Evolutionary conservation across 2,329 filamentous ascomycete species (phyloP).

Genomic region (Fusarium miscanthi): DNA sequence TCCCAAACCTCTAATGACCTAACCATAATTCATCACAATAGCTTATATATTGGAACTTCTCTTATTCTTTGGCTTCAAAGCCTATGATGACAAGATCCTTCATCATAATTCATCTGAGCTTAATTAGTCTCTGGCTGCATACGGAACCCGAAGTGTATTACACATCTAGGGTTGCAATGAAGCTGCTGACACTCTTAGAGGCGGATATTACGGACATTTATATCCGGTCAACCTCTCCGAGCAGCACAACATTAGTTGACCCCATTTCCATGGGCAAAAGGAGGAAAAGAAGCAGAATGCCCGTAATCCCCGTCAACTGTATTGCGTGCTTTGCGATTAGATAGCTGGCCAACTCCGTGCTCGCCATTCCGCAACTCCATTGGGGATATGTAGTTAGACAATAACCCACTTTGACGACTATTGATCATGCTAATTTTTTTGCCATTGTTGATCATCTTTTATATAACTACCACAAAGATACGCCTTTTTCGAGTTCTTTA

Average conservation of each 20-base stretch:
- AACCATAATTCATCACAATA: neutral
- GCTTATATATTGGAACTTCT: neutral
- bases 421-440: neutral
- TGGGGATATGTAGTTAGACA: slow-evolving; percentile 9
- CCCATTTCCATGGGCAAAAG: slow-evolving; percentile 8
- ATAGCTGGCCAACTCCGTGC: slow-evolving; percentile 1
- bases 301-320: neutral
- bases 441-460: neutral
- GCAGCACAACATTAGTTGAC: slow-evolving; percentile 12
- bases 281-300: neutral
- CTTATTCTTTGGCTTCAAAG: neutral
- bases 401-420: slow-evolving; percentile 14
- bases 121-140: neutral
- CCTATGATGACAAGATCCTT: neutral
- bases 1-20: neutral
- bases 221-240: slow-evolving; percentile 14
- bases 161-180: neutral
- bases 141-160: neutral
- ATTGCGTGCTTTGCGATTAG: slow-evolving; percentile 32
- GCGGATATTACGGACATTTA: slow-evolving; percentile 20
- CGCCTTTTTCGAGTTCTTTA: neutral
- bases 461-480: neutral
- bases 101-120: neutral
- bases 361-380: slow-evolving; percentile 20
- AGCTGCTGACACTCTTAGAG: neutral